phyloP scores from a whole-genome alignment of 257 asterid species.

The Solanum lignicaule region DNA sequence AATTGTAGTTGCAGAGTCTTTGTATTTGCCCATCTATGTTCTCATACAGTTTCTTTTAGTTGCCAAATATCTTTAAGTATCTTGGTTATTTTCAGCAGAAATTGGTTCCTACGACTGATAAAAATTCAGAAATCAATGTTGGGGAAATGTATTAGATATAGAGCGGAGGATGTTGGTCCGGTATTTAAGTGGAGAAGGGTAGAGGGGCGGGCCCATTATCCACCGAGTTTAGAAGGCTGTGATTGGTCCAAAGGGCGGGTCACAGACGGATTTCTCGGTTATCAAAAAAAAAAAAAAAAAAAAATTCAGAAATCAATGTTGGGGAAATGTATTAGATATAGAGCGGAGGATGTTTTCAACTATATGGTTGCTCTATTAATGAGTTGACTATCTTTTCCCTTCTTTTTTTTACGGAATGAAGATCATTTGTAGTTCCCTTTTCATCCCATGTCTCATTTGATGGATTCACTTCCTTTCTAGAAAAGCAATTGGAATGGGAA shows the following conservation, averaged over 20 bases:
- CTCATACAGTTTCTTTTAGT: neutral
- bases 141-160: neutral
- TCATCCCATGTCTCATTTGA: neutral
- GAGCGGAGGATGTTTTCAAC: neutral
- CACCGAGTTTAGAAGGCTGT: no score
- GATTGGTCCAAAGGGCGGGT: no score
- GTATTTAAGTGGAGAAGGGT: no score
- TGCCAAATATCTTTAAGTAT: neutral
- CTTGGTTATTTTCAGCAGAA: neutral
- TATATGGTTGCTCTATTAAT: neutral
- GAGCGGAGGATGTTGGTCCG: neutral
- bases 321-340: neutral
- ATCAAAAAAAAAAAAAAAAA: no score
- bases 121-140: neutral
- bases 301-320: no score
- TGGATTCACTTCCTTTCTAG: neutral
- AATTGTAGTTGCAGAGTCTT: neutral
- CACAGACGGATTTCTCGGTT: no score
- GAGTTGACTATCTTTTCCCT: neutral
- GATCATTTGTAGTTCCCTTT: neutral
- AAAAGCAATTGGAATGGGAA: neutral
- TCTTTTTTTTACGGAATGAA: neutral
- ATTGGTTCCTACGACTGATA: neutral
- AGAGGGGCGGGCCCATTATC: no score
- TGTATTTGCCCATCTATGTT: neutral